These are phyloP conservation scores for rapeseed (Brassica napus) DNA, from an alignment of 345 rosid genomes.

Conservation along the genomic window DNA sequence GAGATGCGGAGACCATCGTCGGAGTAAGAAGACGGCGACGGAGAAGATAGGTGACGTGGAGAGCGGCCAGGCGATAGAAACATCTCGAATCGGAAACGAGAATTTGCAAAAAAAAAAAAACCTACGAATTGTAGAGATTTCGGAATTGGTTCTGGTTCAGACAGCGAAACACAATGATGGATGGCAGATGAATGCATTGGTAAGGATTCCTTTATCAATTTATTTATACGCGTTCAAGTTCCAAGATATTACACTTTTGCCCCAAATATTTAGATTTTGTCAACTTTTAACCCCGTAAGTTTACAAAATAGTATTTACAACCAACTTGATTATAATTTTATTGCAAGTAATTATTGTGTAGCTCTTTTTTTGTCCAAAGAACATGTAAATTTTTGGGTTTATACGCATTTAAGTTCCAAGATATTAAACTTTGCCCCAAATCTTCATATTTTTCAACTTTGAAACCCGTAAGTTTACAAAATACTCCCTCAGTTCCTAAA, in stretches of 20 bases:
- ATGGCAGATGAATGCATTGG: background rate
- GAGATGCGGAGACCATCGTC: constrained; percentile 34
- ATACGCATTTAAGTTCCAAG: too few species aligned
- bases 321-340: background rate
- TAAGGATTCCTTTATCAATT: constrained; percentile 3
- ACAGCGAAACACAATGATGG: background rate
- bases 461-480: background rate
- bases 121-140: background rate
- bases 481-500: background rate
- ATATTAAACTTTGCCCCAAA: too few species aligned
- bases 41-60: constrained; percentile 76
- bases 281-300: background rate
- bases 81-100: constrained; percentile 41
- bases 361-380: too few species aligned
- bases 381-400: too few species aligned
- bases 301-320: background rate
- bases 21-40: constrained; percentile 53
- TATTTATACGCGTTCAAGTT: constrained; percentile 26
- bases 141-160: background rate
- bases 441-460: too few species aligned
- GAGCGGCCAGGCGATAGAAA: constrained; percentile 78
- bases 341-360: too few species aligned
- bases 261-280: background rate
- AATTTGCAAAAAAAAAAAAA: background rate
- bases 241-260: background rate